A percentile compares a stretch with the other conserved stretches of the same genome.
These are phyloP conservation scores for Thermomucor indicae-seudaticae DNA, from an alignment of 371 early-diverging fungal genomes.

Conservation along the genomic window DNA sequence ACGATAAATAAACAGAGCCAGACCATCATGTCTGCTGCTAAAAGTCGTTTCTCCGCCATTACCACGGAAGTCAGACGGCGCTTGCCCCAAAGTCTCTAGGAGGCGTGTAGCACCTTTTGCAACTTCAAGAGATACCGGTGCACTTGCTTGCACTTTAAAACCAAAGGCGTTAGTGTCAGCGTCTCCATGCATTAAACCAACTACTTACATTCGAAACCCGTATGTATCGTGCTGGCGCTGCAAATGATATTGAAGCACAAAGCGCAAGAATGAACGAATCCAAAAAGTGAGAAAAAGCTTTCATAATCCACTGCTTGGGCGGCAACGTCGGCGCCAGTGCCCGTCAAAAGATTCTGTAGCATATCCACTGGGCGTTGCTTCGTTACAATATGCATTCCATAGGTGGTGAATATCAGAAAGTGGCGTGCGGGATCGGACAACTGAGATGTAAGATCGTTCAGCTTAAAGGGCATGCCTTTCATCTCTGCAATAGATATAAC, in stretches of 20 bases:
- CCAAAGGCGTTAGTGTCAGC: not conserved
- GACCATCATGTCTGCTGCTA: slow-evolving; percentile 77
- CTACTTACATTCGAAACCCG: not conserved
- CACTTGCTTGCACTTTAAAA: slow-evolving; percentile 1
- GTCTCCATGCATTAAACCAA: not conserved
- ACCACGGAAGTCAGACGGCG: slow-evolving; percentile 5
- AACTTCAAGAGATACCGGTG: slow-evolving; percentile 3
- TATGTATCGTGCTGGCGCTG: not conserved
- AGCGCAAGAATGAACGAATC: slow-evolving; percentile 53
- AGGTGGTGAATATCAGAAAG: slow-evolving; percentile 76
- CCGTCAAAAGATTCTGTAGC: slow-evolving; percentile 48
- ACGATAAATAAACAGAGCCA: slow-evolving; percentile 72
- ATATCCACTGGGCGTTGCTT: slow-evolving; percentile 81
- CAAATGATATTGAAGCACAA: slow-evolving; percentile 59
- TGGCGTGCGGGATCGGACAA: slow-evolving; percentile 52
- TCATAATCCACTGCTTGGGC: slow-evolving; percentile 39
- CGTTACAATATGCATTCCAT: slow-evolving; percentile 59
- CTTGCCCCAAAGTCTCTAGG: slow-evolving; percentile 20
- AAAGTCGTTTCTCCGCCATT: slow-evolving; percentile 36
- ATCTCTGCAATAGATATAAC: slow-evolving; percentile 73
- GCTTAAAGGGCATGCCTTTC: slow-evolving; percentile 7
- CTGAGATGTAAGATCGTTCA: slow-evolving; percentile 66
- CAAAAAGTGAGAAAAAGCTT: slow-evolving; percentile 57
- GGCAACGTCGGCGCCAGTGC: slow-evolving; percentile 5
- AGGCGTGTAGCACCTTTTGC: slow-evolving; percentile 15